A percentile compares a stretch with the other conserved stretches of the same genome.
Conservation (phyloP, 1,284 basidiomycete species). For the Pulveroboletus sp. region DNA sequence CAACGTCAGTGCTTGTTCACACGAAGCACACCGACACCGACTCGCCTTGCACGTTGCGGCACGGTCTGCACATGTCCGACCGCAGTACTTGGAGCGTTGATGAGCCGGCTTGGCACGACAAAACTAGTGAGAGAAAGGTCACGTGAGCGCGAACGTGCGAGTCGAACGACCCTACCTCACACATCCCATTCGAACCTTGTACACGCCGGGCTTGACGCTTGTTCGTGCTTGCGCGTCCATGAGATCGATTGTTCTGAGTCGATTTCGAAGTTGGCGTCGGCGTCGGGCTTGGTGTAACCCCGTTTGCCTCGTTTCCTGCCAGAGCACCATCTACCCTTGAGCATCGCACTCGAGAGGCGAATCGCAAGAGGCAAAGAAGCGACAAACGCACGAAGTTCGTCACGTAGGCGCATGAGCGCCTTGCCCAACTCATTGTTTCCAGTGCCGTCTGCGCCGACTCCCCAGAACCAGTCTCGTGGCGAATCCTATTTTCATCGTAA, state of each 20-base stretch:
- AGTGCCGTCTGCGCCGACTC: constrained; percentile 38
- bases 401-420: constrained; percentile 41
- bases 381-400: constrained; percentile 26
- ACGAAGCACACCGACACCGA: too few relatives aligned
- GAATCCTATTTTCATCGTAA: constrained; percentile 35
- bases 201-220: constrained; percentile 17
- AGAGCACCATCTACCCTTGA: constrained; percentile 3
- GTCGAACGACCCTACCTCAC: constrained; percentile 24
- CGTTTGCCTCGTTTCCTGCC: constrained; percentile 15
- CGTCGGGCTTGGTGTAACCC: background rate
- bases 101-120: constrained; percentile 56
- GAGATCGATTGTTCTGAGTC: constrained; percentile 3
- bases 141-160: background rate
- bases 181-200: constrained; percentile 21
- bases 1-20: background rate
- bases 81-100: constrained; percentile 52
- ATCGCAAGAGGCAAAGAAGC: background rate
- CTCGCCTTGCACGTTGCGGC: constrained; percentile 39
- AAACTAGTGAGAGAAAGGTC: constrained; percentile 38
- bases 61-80: constrained; percentile 56
- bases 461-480: constrained; percentile 46
- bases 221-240: background rate
- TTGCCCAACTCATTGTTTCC: constrained; percentile 49
- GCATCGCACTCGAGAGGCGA: background rate
- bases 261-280: constrained; percentile 2